Evolutionary conservation across 1,139 yeast species (phyloP).

Genomic region (Debaryomyces subglobosus): DNA sequence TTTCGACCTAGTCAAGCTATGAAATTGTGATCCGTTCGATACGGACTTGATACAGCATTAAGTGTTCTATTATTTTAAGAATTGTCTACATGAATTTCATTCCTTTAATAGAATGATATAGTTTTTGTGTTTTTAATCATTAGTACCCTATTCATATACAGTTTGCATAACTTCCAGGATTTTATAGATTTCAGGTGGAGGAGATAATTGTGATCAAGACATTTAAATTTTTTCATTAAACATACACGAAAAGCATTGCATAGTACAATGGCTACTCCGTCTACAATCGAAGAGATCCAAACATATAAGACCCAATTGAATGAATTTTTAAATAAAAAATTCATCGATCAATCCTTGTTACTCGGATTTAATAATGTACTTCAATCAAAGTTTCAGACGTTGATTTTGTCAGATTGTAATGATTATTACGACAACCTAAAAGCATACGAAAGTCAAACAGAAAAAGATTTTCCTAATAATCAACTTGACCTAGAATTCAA

Average conservation of each 20-base stretch:
- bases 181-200: slow-evolving; percentile 4
- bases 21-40: background rate
- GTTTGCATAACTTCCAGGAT: slow-evolving; percentile 7
- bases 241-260: background rate
- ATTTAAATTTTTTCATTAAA: background rate
- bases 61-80: background rate
- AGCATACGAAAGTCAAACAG: slow-evolving; percentile 8
- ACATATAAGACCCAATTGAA: slow-evolving; percentile 31
- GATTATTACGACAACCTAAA: slow-evolving; percentile 21
- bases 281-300: slow-evolving; percentile 25
- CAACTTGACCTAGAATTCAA: slow-evolving; percentile 26
- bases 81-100: slow-evolving; percentile 9
- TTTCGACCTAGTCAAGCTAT: background rate
- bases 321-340: slow-evolving; percentile 32
- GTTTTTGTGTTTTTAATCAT: slow-evolving; percentile 4
- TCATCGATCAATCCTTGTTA: slow-evolving; percentile 46
- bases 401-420: slow-evolving; percentile 40
- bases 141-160: slow-evolving; percentile 1
- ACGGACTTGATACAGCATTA: background rate
- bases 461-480: slow-evolving; percentile 16
- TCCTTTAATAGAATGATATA: slow-evolving; percentile 6
- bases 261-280: slow-evolving; percentile 6
- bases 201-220: background rate
- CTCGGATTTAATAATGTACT: slow-evolving; percentile 47
- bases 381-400: slow-evolving; percentile 44